A percentile compares a stretch with the other conserved stretches of the same genome.
Evolutionary conservation across 2,329 filamentous ascomycete species (phyloP).

Genomic region (Alternaria triticimaculans): DNA sequence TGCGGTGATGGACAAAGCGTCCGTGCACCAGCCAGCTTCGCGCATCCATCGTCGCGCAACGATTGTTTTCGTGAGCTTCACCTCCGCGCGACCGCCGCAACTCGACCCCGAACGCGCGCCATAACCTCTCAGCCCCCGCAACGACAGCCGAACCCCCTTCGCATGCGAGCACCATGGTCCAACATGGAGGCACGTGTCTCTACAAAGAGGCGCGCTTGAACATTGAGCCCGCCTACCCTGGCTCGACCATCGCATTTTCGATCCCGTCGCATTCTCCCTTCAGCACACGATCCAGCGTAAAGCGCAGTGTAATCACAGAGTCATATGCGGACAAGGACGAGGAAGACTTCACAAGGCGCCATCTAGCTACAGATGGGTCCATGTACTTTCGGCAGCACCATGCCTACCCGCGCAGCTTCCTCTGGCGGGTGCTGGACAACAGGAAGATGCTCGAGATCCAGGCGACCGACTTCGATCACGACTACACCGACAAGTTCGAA

Average conservation of each 20-base stretch:
- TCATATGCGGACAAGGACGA: conserved; percentile 65
- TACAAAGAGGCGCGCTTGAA: conserved; percentile 89
- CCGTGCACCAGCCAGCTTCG: conserved; percentile 27
- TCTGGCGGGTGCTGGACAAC: conserved; percentile 88
- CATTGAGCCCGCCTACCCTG: conserved; percentile 73
- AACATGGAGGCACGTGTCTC: conserved; percentile 67
- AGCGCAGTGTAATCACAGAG: conserved; percentile 49
- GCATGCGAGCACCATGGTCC: conserved; percentile 74
- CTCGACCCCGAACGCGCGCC: conserved; percentile 18
- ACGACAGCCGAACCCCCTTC: conserved; percentile 9
- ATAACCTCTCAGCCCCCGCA: conserved; percentile 10
- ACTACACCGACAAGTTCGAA: conserved; percentile 67
- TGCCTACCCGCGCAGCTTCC: conserved; percentile 79
- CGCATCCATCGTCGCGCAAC: conserved; percentile 28
- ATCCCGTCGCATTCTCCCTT: conserved; percentile 46
- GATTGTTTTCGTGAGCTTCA: conserved; percentile 44
- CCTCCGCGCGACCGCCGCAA: conserved; percentile 26
- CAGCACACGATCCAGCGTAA: conserved; percentile 36
- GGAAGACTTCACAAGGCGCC: conserved; percentile 72
- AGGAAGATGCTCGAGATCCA: conserved; percentile 82
- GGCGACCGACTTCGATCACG: conserved; percentile 78
- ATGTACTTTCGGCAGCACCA: conserved; percentile 83
- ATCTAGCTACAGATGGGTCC: conserved; percentile 76
- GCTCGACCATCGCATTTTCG: conserved; percentile 71
- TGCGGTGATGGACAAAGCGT: conserved; percentile 6